Evolutionary conservation across 2,329 filamentous ascomycete genomes (phyloP).

Genomic region (Colletotrichum orchidophilum): DNA sequence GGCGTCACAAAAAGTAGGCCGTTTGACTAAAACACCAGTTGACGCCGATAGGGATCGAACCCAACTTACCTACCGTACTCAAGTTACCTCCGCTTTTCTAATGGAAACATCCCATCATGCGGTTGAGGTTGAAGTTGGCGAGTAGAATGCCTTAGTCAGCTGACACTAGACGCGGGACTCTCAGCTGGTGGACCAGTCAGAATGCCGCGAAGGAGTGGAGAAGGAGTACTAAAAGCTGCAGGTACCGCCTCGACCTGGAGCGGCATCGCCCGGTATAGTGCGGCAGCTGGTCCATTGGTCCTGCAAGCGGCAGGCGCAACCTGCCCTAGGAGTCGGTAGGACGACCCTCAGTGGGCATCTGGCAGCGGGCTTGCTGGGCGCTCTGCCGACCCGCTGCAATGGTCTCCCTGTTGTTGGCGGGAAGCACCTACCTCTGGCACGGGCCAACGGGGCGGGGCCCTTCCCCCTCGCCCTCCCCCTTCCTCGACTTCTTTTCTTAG

Average conservation of each 20-base stretch:
- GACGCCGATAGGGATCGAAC: no score
- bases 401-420: background rate
- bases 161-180: background rate
- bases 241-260: background rate
- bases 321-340: background rate
- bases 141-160: background rate
- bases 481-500: background rate
- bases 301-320: background rate
- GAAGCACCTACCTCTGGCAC: conserved; percentile 1
- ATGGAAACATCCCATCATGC: background rate
- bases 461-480: background rate
- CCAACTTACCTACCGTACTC: no score
- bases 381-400: background rate
- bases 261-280: conserved; percentile 19
- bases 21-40: no score
- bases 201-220: conserved; percentile 15
- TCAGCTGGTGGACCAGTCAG: conserved; percentile 10
- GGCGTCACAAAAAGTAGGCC: no score
- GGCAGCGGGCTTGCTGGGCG: background rate
- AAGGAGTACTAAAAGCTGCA: background rate
- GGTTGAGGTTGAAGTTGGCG: conserved; percentile 23
- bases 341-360: conserved; percentile 18
- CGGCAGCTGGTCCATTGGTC: conserved; percentile 10
- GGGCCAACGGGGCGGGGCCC: conserved; percentile 3
- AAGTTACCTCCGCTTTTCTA: no score